Percentiles rank a stretch among this genome's conserved stretches.
phyloP scores from a whole-genome alignment of 805 yeast genomes.

The Yamadazyma akitaensis region DNA sequence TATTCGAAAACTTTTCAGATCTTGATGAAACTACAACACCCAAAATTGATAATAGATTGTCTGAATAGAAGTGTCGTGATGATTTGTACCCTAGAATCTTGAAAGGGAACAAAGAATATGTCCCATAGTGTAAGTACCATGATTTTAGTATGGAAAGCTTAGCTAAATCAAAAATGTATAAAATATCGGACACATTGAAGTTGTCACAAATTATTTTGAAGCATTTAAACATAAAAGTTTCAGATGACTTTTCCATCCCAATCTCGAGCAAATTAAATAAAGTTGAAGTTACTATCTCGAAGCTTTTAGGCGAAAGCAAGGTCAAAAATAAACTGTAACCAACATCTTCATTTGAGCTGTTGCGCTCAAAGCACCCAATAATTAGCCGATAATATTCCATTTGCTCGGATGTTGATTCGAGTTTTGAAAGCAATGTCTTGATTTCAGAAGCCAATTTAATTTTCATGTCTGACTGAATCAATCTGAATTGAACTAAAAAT shows the following conservation, averaged over 20 bases:
- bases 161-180: background rate
- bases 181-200: background rate
- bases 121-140: conserved; percentile 39
- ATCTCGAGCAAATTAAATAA: conserved; percentile 12
- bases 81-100: conserved; percentile 34
- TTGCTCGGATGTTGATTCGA: background rate
- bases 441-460: conserved; percentile 5
- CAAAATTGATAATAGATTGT: background rate
- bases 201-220: conserved; percentile 1
- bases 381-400: conserved; percentile 8
- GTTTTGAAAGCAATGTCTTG: conserved; percentile 1
- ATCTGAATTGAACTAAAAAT: conserved; percentile 1
- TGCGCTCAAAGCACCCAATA: conserved; percentile 2
- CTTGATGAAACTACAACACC: conserved; percentile 1
- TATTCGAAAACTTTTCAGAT: background rate
- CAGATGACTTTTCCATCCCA: background rate
- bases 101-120: conserved; percentile 38
- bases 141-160: conserved; percentile 37
- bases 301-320: conserved; percentile 1
- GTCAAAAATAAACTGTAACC: conserved; percentile 13
- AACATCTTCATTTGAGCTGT: background rate
- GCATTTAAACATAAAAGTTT: background rate
- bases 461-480: conserved; percentile 4
- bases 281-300: conserved; percentile 5
- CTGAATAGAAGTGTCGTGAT: background rate